Percentiles rank a stretch among this genome's conserved stretches.
Conservation (phyloP, 2,329 filamentous ascomycete species). For the Trichoderma asperellum region DNA sequence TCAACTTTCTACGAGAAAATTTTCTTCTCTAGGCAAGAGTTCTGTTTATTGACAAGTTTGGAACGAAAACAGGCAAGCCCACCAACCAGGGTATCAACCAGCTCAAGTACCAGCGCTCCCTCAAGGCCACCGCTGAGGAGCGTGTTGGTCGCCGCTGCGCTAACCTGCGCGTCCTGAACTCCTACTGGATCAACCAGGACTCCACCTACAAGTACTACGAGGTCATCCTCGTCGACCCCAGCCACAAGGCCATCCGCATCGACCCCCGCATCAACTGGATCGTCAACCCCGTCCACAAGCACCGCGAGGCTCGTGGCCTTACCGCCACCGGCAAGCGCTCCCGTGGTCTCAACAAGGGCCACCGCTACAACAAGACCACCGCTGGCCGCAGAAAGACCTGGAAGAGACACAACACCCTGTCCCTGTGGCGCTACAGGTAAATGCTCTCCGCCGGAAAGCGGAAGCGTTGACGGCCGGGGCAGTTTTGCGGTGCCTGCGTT, state of each 20-base stretch:
- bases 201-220: conserved; percentile 99
- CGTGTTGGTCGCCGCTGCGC: conserved; percentile 98
- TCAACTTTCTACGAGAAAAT: background rate
- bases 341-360: conserved; percentile 98
- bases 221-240: conserved; percentile 98
- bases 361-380: conserved; percentile 98
- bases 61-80: conserved; percentile 77
- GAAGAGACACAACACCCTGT: conserved; percentile 99
- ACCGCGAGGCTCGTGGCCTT: conserved; percentile 96
- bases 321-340: conserved; percentile 99
- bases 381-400: conserved; percentile 99
- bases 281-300: conserved; percentile 99
- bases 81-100: conserved; percentile 99
- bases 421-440: conserved; percentile 97
- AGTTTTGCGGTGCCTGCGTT: conserved; percentile 3
- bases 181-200: conserved; percentile 99
- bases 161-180: conserved; percentile 99
- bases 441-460: conserved; percentile 31
- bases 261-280: conserved; percentile 99
- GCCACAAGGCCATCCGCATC: conserved; percentile 99
- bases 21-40: background rate
- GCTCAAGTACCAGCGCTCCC: conserved; percentile 99
- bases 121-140: conserved; percentile 97
- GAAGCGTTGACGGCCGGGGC: conserved; percentile 15
- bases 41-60: background rate